phyloP scores from a whole-genome alignment of 768 basidiomycete species.

The Rhodotorula sphaerocarpa region DNA sequence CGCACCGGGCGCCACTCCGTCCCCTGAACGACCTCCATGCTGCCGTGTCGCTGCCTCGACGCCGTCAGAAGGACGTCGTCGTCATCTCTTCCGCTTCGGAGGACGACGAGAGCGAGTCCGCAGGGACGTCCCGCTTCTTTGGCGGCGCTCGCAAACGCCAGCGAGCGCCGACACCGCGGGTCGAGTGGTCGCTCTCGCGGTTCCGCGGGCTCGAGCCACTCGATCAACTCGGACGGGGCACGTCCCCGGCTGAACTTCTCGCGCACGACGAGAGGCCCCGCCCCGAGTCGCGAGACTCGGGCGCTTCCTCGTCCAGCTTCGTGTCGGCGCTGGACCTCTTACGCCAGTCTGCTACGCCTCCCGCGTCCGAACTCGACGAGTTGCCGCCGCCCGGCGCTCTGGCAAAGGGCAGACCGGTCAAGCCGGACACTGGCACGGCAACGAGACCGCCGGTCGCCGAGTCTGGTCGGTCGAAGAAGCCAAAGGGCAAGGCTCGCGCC shows the following conservation, averaged over 20 bases:
- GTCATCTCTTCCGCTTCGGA: conserved; percentile 12
- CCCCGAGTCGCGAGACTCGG: too few species aligned
- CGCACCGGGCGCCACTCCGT: not conserved
- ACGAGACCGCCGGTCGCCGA: not conserved
- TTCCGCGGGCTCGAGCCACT: not conserved
- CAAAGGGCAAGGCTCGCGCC: not conserved
- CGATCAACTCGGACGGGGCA: not conserved
- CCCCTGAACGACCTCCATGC: not conserved
- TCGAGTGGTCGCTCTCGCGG: not conserved
- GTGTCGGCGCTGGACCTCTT: conserved; percentile 16
- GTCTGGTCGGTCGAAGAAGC: not conserved
- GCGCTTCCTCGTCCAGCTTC: not conserved
- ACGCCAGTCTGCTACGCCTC: not conserved
- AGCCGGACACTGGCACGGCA: too few species aligned
- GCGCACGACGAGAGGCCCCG: too few species aligned
- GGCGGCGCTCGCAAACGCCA: not conserved
- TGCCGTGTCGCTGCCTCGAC: not conserved
- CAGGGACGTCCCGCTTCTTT: not conserved
- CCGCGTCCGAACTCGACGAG: not conserved
- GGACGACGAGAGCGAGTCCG: not conserved
- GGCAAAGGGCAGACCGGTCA: not conserved
- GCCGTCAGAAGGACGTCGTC: not conserved
- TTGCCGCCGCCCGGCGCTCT: not conserved
- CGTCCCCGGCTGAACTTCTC: not conserved
- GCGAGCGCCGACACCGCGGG: not conserved